A percentile compares a stretch with the other conserved stretches of the same genome.
These are phyloP conservation scores for Plasmopara viticola DNA, from an alignment of 352 stramenopile genomes.

Conservation along the genomic window DNA sequence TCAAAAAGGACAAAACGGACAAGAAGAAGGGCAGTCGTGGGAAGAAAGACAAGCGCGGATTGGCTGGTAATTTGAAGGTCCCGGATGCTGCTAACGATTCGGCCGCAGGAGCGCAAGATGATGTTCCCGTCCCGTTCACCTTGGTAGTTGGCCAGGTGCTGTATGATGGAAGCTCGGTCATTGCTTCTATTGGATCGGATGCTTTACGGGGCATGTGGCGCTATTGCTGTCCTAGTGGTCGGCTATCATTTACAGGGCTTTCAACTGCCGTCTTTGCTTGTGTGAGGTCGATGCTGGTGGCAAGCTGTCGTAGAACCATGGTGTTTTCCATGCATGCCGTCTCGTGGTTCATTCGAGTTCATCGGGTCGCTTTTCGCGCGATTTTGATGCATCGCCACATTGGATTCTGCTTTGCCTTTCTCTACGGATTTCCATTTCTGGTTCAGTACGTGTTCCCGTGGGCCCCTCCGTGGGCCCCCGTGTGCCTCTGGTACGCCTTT, in stretches of 20 bases:
- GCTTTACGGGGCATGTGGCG: constrained; percentile 10
- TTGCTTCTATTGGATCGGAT: constrained; percentile 8
- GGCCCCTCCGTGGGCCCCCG: constrained; percentile 80
- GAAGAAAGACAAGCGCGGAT: constrained; percentile 57
- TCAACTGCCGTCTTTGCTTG: constrained; percentile 38
- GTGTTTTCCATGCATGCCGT: constrained; percentile 60
- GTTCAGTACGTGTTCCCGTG: constrained; percentile 86
- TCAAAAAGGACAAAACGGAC: constrained; percentile 47
- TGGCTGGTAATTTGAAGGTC: constrained; percentile 7
- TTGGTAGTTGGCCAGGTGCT: constrained; percentile 11
- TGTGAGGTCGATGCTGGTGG: constrained; percentile 50
- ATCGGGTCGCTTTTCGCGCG: constrained; percentile 76
- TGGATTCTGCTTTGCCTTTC: constrained; percentile 81
- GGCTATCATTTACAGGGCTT: constrained; percentile 44
- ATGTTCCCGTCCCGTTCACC: constrained; percentile 8
- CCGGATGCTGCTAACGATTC: constrained; percentile 12
- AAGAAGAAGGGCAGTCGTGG: constrained; percentile 40
- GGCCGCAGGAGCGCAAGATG: constrained; percentile 13
- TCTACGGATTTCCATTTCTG: constrained; percentile 83
- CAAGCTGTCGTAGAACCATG: constrained; percentile 11
- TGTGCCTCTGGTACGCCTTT: constrained; percentile 88
- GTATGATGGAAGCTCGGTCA: constrained; percentile 7
- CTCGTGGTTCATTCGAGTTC: constrained; percentile 74
- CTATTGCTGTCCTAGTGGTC: constrained; percentile 24
- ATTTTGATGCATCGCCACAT: constrained; percentile 81